Evolutionary conservation across 1,284 basidiomycete genomes (phyloP), one percentile per base, ranked within the genome.

Genomic region (Tranzscheliella williamsii): DNA sequence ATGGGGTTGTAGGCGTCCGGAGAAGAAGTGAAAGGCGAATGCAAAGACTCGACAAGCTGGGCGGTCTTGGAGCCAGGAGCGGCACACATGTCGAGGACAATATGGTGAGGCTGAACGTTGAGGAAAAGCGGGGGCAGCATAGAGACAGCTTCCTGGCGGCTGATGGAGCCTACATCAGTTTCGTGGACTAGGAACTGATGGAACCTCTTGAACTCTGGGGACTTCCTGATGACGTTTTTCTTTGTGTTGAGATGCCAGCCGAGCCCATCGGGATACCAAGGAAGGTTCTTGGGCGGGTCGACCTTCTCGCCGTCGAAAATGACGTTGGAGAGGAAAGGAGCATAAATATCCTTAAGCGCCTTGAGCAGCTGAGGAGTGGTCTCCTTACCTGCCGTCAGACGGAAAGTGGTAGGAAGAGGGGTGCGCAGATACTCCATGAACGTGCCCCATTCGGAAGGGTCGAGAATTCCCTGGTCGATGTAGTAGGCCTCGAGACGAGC

Each of bases 51-150:
- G 30, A 95, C 84, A 13, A 95, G 81, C 81, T 95, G 92, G 4
- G 90, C 89, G 5, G 91, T 93, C 85, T 99, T 98, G 24, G 91
- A 95, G 13, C 95, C 95, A 1, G 95, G 95, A 2, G 95, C 94
- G n/a, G 95, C 95, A 76, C 94, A 99, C 89, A 96, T 91, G 79
- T 99, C 94, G 68, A 98, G 85, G 13, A 76, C 75, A 26, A 75
- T 45, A 45, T 76, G 75, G 39, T 75, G 56, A 6, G 69, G 72
- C 36, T 91, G 83, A n/a, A 98, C 91, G 56, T 94, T 89, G 38
- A 99, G 84, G 69, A 98, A 87, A 2, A 99, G 83, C 1, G 95
- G 94, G 4, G 95, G 95, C 18, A 99, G 82, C 95, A 98, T 99
- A 72, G 91, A 95, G 42, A 99, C 95, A 18, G 91, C 93, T 80